phyloP scores from a whole-genome alignment of 371 early-diverging fungal species.

The Amoeboradix gromovi region DNA sequence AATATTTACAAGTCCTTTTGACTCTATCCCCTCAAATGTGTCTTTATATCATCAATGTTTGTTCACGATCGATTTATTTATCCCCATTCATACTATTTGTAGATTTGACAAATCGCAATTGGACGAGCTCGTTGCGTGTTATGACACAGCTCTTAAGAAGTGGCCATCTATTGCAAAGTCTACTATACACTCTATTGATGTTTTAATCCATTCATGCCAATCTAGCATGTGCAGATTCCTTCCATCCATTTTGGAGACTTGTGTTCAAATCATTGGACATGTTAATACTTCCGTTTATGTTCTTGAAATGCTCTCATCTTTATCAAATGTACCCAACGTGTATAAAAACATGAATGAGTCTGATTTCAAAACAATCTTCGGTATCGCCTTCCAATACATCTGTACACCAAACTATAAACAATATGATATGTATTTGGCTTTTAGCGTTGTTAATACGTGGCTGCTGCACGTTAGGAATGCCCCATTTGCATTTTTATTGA shows the following conservation, averaged over 20 bases:
- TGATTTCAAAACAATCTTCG: conserved; percentile 64
- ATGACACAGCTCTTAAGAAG: neutral
- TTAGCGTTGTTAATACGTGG: conserved; percentile 46
- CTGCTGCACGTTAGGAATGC: conserved; percentile 31
- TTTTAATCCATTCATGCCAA: neutral
- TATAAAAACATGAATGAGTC: conserved; percentile 47
- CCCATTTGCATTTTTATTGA: neutral
- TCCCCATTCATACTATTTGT: neutral
- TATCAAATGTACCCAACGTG: conserved; percentile 46
- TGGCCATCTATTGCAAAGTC: neutral
- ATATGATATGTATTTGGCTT: conserved; percentile 59
- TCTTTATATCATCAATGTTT: neutral
- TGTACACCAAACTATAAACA: conserved; percentile 21
- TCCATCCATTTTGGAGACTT: neutral
- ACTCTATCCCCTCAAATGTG: no score
- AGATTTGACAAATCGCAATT: neutral
- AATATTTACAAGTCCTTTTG: no score
- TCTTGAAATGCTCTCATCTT: conserved; percentile 53
- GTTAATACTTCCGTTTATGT: conserved; percentile 38
- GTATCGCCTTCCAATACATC: conserved; percentile 63
- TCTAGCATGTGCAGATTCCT: neutral
- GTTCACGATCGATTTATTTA: neutral
- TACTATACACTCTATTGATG: neutral
- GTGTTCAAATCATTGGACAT: neutral
- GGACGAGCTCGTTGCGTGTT: neutral